These are phyloP conservation scores for Amylocarpus encephaloides DNA, from an alignment of 2,329 filamentous ascomycete species.

Conservation along the genomic window DNA sequence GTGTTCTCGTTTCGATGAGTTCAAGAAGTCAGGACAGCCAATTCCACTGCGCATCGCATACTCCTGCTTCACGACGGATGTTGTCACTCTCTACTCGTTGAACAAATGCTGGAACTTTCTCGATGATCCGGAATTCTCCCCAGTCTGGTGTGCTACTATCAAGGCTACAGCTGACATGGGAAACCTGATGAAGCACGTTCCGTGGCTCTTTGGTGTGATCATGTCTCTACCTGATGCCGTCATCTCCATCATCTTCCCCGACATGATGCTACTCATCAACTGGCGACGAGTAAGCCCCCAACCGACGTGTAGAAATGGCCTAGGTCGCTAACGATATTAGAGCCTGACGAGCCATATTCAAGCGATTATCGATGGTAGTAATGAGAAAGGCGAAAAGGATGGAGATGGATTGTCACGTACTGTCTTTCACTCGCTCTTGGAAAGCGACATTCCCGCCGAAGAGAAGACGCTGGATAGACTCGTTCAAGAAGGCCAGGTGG, in stretches of 20 bases:
- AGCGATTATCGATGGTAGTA: neutral
- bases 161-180: constrained; percentile 10
- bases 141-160: constrained; percentile 17
- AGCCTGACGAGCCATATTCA: constrained; percentile 8
- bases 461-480: constrained; percentile 15
- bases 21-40: constrained; percentile 12
- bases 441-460: constrained; percentile 12
- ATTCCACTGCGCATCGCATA: constrained; percentile 15
- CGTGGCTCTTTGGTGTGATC: constrained; percentile 14
- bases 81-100: constrained; percentile 29
- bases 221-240: constrained; percentile 8
- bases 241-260: constrained; percentile 4
- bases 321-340: neutral
- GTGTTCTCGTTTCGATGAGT: constrained; percentile 17
- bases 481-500: constrained; percentile 8
- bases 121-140: constrained; percentile 19
- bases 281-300: constrained; percentile 9
- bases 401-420: constrained; percentile 3
- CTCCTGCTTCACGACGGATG: constrained; percentile 23
- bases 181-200: constrained; percentile 18
- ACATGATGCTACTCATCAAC: constrained; percentile 13
- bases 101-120: constrained; percentile 20
- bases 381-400: constrained; percentile 4
- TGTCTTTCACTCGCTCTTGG: constrained; percentile 18
- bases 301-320: neutral